These are phyloP conservation scores for Dendrobium nobile DNA, from an alignment of 106 monocot genomes.

Conservation along the genomic window DNA sequence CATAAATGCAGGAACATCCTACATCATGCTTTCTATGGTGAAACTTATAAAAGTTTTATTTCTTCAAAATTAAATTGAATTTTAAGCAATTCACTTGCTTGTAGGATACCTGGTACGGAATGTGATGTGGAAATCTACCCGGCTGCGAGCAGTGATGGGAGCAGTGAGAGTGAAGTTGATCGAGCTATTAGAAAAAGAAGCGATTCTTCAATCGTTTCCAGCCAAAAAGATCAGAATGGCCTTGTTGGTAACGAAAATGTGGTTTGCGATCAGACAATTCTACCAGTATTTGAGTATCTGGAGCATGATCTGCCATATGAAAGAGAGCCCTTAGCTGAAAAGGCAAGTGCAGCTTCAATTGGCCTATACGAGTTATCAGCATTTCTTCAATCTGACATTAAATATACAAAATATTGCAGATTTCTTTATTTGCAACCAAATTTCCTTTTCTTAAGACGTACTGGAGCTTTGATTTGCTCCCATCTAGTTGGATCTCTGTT, in stretches of 20 bases:
- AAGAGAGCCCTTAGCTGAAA: constrained; percentile 35
- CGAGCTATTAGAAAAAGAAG: neutral
- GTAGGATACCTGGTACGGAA: constrained; percentile 17
- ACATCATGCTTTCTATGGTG: neutral
- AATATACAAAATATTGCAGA: constrained; percentile 31
- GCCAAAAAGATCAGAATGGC: constrained; percentile 5
- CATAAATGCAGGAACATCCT: neutral
- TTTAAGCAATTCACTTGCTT: neutral
- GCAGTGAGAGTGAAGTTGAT: constrained; percentile 8
- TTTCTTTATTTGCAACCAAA: constrained; percentile 49
- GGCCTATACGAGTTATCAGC: neutral
- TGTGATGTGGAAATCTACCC: constrained; percentile 12
- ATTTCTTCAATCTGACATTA: neutral
- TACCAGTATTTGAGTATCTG: constrained; percentile 27
- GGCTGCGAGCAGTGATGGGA: constrained; percentile 18
- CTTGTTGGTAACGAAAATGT: constrained; percentile 15
- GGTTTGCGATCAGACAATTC: neutral
- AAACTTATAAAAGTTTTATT: no score
- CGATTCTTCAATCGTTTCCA: neutral
- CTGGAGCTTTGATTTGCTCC: constrained; percentile 74
- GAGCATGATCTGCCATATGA: constrained; percentile 33
- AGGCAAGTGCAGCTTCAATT: constrained; percentile 18
- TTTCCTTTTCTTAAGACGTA: constrained; percentile 76
- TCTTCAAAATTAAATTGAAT: neutral
- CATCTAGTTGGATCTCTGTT: constrained; percentile 92